Evolutionary conservation across 2,329 filamentous ascomycete species (phyloP).

Genomic region (Atkinsonella hypoxylon): DNA sequence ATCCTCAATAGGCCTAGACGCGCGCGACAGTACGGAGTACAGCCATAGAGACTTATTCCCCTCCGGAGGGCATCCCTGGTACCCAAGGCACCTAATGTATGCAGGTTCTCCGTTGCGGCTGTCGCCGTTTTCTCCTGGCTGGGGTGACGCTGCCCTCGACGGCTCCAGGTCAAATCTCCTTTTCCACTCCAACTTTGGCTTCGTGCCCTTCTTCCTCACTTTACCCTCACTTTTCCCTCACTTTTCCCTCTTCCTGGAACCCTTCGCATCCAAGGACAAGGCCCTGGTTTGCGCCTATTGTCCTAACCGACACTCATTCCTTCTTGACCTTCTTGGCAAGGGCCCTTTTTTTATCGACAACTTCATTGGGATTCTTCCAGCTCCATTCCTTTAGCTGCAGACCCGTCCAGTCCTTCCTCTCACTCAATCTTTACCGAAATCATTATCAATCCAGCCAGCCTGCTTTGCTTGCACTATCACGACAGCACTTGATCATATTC

Average conservation of each 20-base stretch:
- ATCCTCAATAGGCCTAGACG: too few relatives aligned
- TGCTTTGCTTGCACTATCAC: background rate
- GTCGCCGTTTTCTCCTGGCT: background rate
- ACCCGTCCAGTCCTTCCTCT: conserved; percentile 28
- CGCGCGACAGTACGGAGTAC: too few relatives aligned
- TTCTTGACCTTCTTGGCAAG: conserved; percentile 1
- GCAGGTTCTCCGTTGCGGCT: too few relatives aligned
- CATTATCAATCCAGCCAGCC: background rate
- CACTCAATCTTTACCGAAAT: conserved; percentile 5
- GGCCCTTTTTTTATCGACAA: background rate
- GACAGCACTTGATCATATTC: background rate
- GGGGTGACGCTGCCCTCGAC: background rate
- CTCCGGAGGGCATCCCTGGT: too few relatives aligned
- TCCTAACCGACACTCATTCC: background rate
- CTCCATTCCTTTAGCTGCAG: conserved; percentile 22
- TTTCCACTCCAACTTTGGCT: background rate
- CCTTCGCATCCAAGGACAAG: background rate
- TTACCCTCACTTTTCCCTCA: background rate
- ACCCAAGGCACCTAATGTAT: too few relatives aligned
- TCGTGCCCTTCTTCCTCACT: too few relatives aligned
- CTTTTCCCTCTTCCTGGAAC: background rate
- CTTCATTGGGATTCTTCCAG: conserved; percentile 9
- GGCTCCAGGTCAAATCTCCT: conserved; percentile 3
- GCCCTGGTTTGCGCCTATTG: background rate
- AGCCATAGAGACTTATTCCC: too few relatives aligned